Conservation (phyloP, 352 stramenopile genomes). For the Pythium rishiriense region DNA sequence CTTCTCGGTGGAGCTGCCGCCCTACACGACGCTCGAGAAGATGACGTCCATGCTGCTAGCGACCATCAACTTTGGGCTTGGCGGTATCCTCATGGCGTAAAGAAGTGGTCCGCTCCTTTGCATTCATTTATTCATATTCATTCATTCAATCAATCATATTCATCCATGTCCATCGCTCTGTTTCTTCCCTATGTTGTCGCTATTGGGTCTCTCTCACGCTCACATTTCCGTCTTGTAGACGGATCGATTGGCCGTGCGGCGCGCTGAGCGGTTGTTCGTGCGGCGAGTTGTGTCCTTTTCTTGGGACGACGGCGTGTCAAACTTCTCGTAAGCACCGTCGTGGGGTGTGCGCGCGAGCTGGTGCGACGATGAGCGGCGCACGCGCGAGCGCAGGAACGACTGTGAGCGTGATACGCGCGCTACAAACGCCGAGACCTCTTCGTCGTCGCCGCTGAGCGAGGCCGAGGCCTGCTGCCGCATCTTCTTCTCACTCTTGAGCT, state of each 20-base stretch:
- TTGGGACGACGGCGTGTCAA: constrained; percentile 60
- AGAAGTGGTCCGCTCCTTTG: not conserved
- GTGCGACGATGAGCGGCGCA: constrained; percentile 62
- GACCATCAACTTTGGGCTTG: constrained; percentile 94
- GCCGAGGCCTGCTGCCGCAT: constrained; percentile 57
- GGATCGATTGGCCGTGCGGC: constrained; percentile 26
- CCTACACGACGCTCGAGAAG: constrained; percentile 89
- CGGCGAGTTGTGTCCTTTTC: constrained; percentile 25
- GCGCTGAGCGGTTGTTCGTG: constrained; percentile 24
- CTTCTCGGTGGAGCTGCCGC: constrained; percentile 94
- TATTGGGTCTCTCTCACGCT: not conserved
- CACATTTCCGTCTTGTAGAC: constrained; percentile 23
- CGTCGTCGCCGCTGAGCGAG: constrained; percentile 36
- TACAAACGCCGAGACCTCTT: constrained; percentile 46
- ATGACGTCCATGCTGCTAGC: constrained; percentile 92
- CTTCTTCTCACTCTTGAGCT: constrained; percentile 87
- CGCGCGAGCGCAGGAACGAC: constrained; percentile 74
- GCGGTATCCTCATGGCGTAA: constrained; percentile 88
- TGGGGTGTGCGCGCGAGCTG: constrained; percentile 48
- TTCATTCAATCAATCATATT: constrained; percentile 11
- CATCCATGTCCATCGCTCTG: not conserved
- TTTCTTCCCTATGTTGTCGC: not conserved
- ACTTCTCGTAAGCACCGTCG: constrained; percentile 76
- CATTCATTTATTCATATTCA: constrained; percentile 10
- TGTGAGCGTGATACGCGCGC: constrained; percentile 69